Evolutionary conservation across 2,329 filamentous ascomycete genomes (phyloP).

Genomic region (Verticillium nubilum): DNA sequence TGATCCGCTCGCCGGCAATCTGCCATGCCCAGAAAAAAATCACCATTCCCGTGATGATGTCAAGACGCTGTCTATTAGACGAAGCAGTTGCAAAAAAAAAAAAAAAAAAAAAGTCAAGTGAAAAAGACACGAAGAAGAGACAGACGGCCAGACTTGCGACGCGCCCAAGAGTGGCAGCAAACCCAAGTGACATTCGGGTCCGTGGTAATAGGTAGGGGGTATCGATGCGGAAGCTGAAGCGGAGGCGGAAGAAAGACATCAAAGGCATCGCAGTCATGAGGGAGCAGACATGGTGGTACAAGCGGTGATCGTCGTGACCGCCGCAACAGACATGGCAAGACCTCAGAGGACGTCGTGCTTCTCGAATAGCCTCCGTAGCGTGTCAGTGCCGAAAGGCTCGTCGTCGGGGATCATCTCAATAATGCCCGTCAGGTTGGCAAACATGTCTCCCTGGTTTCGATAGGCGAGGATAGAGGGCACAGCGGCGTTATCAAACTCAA

Average conservation of each 20-base stretch:
- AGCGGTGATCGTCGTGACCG: neutral
- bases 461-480: conserved; percentile 89
- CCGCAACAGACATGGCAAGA: neutral
- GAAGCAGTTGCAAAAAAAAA: neutral
- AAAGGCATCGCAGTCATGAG: neutral
- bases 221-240: conserved; percentile 9
- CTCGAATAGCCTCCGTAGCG: conserved; percentile 46
- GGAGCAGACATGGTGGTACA: neutral
- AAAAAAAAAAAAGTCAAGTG: neutral
- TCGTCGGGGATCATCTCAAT: conserved; percentile 78
- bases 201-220: conserved; percentile 6
- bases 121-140: neutral
- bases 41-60: neutral
- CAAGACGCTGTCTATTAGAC: neutral
- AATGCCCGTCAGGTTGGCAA: conserved; percentile 83
- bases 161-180: neutral
- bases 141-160: neutral
- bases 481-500: conserved; percentile 86
- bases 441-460: conserved; percentile 78
- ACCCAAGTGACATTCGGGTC: neutral
- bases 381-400: conserved; percentile 49
- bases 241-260: neutral
- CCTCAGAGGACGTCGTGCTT: conserved; percentile 47
- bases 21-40: neutral
- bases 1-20: neutral